Evolutionary conservation across 148 eudicot genomes (phyloP).

Genomic region (Cornus kousa): DNA sequence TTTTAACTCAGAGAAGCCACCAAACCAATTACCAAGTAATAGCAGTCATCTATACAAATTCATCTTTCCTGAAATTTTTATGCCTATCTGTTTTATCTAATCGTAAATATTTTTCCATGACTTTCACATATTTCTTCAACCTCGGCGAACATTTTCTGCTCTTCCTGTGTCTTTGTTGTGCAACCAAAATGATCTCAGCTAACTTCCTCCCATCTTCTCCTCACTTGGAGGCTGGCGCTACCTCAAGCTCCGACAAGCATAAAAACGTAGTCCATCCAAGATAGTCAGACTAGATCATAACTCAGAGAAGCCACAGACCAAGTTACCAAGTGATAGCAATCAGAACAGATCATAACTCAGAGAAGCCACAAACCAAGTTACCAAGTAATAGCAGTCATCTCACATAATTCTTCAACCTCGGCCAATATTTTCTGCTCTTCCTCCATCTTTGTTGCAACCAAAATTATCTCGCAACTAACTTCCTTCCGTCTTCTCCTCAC

Average conservation of each 20-base stretch:
- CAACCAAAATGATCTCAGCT: conserved; percentile 1
- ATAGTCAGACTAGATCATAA: too few relatives aligned
- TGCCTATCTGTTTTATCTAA: not conserved
- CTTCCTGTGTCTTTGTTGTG: not conserved
- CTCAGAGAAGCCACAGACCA: not conserved
- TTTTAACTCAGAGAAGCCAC: not conserved
- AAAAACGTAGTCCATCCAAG: too few relatives aligned
- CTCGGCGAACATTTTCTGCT: not conserved
- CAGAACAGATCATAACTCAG: not conserved
- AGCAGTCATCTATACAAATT: not conserved
- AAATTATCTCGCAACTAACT: not conserved
- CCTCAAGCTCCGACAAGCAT: not conserved
- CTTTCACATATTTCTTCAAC: not conserved
- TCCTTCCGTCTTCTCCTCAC: conserved; percentile 2
- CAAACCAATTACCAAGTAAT: not conserved
- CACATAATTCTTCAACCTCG: not conserved
- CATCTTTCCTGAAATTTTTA: not conserved
- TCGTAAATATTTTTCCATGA: not conserved
- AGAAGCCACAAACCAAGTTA: not conserved
- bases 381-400: not conserved
- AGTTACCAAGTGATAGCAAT: not conserved
- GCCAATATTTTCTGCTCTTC: not conserved
- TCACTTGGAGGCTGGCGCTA: not conserved
- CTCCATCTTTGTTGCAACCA: not conserved
- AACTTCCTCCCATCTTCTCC: conserved; percentile 5